Percentiles rank a stretch among this genome's conserved stretches.
phyloP scores from a whole-genome alignment of 331 rosid genomes.

The Saraca asoca region DNA sequence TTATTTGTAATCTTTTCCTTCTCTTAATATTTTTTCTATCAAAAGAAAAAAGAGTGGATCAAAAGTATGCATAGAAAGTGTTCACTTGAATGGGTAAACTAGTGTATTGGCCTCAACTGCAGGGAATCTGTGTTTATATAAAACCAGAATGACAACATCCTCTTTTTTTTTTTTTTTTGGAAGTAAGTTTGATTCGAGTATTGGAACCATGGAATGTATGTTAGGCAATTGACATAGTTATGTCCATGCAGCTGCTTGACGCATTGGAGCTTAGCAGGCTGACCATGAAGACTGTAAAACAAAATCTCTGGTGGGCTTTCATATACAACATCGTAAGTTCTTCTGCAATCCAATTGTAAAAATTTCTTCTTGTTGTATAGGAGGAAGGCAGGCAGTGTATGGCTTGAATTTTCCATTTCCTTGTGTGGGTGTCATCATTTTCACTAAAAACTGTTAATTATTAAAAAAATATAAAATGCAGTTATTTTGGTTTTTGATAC shows the following conservation, averaged over 20 bases:
- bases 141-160: no score
- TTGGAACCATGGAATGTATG: background rate
- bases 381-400: background rate
- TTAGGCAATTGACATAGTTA: conserved; percentile 31
- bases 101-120: conserved; percentile 5
- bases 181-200: no score
- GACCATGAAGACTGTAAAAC: conserved; percentile 91
- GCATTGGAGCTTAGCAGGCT: conserved; percentile 93
- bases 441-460: background rate
- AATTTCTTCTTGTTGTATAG: background rate
- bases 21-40: no score
- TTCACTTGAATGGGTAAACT: background rate
- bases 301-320: conserved; percentile 99
- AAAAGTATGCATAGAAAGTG: background rate
- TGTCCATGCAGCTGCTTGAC: conserved; percentile 77
- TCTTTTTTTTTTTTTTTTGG: no score
- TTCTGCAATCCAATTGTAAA: conserved; percentile 20
- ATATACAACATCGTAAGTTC: conserved; percentile 84
- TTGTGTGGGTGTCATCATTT: conserved; percentile 4
- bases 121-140: no score
- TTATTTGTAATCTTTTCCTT: no score
- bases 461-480: background rate
- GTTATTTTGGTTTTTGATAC: background rate
- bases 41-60: no score
- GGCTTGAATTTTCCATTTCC: conserved; percentile 24